These are phyloP conservation scores for Nitzschia palea DNA, from an alignment of 108 stramenopile species.

Conservation along the genomic window DNA sequence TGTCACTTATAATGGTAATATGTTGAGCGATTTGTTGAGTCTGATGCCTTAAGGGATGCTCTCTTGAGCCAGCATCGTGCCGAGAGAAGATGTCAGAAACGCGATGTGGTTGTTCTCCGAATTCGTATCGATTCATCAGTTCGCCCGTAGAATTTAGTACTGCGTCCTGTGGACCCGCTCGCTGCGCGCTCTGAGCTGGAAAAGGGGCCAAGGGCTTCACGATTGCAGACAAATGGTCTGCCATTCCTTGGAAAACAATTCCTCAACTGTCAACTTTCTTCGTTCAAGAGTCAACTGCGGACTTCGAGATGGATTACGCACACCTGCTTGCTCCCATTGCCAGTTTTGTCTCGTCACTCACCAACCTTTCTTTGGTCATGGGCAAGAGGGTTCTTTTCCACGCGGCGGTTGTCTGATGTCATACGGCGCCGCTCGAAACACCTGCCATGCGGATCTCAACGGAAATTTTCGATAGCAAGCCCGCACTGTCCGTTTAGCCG, in stretches of 20 bases:
- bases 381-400: background rate
- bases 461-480: too few relatives aligned
- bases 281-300: background rate
- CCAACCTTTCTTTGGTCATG: background rate
- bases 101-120: constrained; percentile 15
- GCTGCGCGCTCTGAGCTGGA: background rate
- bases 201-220: background rate
- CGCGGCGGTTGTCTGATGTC: background rate
- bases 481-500: too few relatives aligned
- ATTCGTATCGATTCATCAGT: background rate
- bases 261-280: background rate
- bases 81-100: background rate
- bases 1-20: constrained; percentile 3
- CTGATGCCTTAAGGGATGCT: background rate
- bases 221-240: background rate
- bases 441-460: background rate
- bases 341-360: background rate
- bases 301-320: background rate
- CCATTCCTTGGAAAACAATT: background rate
- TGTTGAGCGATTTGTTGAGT: background rate
- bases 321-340: constrained; percentile 1
- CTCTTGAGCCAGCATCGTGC: background rate
- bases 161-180: background rate
- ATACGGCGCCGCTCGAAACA: background rate
- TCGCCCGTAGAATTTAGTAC: constrained; percentile 10